phyloP scores from a whole-genome alignment of 257 asterid species.

The Cordia subcordata region DNA sequence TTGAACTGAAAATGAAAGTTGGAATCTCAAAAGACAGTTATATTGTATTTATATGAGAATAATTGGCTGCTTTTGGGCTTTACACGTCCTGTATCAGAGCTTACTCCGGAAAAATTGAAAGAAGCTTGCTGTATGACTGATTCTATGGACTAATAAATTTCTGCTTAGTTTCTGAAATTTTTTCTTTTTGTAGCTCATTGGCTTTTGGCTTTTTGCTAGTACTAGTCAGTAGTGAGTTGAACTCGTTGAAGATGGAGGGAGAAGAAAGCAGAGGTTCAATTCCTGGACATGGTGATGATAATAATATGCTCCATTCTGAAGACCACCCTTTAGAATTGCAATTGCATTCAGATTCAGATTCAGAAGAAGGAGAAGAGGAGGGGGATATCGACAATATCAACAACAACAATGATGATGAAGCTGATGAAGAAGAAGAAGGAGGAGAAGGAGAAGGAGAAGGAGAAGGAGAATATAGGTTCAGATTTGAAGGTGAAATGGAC shows the following conservation, averaged over 20 bases:
- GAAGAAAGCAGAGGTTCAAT: neutral
- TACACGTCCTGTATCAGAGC: neutral
- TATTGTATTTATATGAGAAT: neutral
- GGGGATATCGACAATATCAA: conserved; percentile 10
- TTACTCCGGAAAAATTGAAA: neutral
- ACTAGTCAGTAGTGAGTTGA: neutral
- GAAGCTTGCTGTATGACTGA: neutral
- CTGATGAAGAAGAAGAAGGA: conserved; percentile 31
- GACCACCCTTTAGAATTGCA: conserved; percentile 44
- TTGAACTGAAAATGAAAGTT: neutral
- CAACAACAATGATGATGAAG: conserved; percentile 19
- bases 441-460: conserved; percentile 49
- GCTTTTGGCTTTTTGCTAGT: no score
- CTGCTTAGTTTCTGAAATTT: neutral
- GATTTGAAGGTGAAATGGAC: conserved; percentile 61
- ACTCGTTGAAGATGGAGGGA: neutral
- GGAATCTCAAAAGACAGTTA: neutral
- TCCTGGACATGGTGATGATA: neutral
- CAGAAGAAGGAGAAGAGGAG: conserved; percentile 13
- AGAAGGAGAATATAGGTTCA: conserved; percentile 47
- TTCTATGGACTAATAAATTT: neutral
- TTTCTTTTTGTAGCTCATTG: neutral
- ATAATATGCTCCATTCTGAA: conserved; percentile 21
- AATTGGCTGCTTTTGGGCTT: neutral
- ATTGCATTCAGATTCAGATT: conserved; percentile 23